These are phyloP conservation scores for Tetracentron sinense DNA, from an alignment of 164 flowering plant species.

Conservation along the genomic window DNA sequence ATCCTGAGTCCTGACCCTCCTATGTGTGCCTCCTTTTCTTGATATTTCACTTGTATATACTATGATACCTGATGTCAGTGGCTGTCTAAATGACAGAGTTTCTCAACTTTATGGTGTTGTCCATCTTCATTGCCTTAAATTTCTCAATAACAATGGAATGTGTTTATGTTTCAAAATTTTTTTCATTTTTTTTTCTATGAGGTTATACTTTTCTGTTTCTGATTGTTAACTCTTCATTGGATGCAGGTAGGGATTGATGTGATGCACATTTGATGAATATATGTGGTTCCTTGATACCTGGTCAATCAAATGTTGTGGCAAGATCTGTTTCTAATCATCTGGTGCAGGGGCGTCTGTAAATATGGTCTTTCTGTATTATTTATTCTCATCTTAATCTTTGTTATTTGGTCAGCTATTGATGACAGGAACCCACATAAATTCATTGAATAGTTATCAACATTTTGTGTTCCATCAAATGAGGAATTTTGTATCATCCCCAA, in stretches of 20 bases:
- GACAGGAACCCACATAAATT: constrained; percentile 26
- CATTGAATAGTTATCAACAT: constrained; percentile 7
- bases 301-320: not conserved
- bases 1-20: too few relatives aligned
- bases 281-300: not conserved
- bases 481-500: constrained; percentile 10
- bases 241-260: not conserved
- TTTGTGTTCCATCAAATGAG: constrained; percentile 10
- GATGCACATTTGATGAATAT: not conserved
- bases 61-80: too few relatives aligned
- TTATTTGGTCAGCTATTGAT: constrained; percentile 14
- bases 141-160: too few relatives aligned
- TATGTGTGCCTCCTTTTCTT: too few relatives aligned
- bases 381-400: constrained; percentile 21
- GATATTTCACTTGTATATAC: too few relatives aligned
- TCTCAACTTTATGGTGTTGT: too few relatives aligned
- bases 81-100: too few relatives aligned
- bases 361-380: constrained; percentile 19
- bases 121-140: too few relatives aligned
- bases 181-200: too few relatives aligned
- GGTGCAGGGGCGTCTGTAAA: constrained; percentile 20
- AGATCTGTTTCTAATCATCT: constrained; percentile 8
- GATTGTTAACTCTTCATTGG: not conserved
- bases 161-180: too few relatives aligned
- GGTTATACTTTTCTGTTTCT: too few relatives aligned